These are phyloP conservation scores for Aleurites moluccanus DNA, from an alignment of 441 rosid species.

Conservation along the genomic window DNA sequence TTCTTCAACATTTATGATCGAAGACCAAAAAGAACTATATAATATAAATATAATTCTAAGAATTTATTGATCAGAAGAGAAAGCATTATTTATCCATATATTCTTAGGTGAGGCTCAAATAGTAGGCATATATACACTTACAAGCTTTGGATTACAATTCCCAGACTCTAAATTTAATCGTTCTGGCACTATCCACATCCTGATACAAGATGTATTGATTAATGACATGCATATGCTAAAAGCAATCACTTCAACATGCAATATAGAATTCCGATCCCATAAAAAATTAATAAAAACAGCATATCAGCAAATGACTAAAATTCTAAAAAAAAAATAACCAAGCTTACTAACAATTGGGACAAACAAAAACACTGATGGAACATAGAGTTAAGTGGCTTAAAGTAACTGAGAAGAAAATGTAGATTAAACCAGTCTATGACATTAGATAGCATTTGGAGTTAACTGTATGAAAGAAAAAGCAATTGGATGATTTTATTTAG, in stretches of 20 bases:
- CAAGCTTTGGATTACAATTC: conserved; percentile 39
- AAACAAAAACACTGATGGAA: neutral
- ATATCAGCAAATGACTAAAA: neutral
- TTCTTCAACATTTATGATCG: neutral
- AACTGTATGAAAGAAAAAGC: neutral
- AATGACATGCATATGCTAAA: conserved; percentile 7
- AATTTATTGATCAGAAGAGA: neutral
- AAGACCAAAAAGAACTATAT: neutral
- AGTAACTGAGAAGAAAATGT: neutral
- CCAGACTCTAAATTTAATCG: conserved; percentile 15
- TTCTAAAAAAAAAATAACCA: conserved; percentile 10
- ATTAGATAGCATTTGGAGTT: neutral
- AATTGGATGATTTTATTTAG: neutral
- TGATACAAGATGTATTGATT: conserved; percentile 30
- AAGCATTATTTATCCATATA: neutral
- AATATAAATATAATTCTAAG: neutral
- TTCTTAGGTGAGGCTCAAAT: neutral
- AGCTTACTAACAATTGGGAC: conserved; percentile 7
- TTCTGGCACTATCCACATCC: conserved; percentile 49
- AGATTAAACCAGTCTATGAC: neutral
- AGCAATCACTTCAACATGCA: neutral
- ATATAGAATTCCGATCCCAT: neutral
- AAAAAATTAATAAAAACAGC: neutral
- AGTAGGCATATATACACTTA: conserved; percentile 33
- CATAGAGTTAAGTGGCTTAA: neutral